Base-by-base conservation (phyloP, 2,329 filamentous ascomycete genomes). In the Talaromyces pinophilus region DNA sequence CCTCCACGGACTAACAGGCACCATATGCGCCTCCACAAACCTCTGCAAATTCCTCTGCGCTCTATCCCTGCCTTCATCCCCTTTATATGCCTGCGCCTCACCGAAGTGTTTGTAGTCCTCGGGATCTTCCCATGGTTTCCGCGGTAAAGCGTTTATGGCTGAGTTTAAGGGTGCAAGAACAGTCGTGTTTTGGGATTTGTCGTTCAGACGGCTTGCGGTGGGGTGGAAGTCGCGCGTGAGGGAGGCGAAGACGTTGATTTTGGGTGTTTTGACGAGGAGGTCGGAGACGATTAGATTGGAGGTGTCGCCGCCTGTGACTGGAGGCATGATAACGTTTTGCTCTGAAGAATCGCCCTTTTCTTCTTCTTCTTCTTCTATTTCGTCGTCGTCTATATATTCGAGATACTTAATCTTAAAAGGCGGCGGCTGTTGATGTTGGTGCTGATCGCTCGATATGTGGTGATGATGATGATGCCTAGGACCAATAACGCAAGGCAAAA, bases 81-180 rank as follows among this genome's bases (percentile, higher is more conserved):
- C 93, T 57, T 90, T 87, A 74, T 97, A 97, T 1, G 90, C 92
- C 38, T 88, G 80, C 1, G 72, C 71, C 44, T 85, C 83, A 0
- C 92, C 92, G 3, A 90, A 80, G 1, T 78, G 78, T 3, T 83
- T 80, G 76, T 95, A 94, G 70, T 97, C 93, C 62, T 84, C 79
- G 0, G 90, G 87, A 69, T 93, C 84, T 72, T 89, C 80, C 77
- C 79, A 80, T 0, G 93, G 93, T 77, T 97, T 98, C 62, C 90
- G 85, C 0, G 93, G 91, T 28, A 98, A 82, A 0, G 79, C 82
- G 70, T 91, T 90, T 73, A 99, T 87, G 2, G 89, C 92, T 19
- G 86, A 88, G 82, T 99, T 98, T 63, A 91, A 82, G 0, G 95
- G 95, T 5, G 93, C 94, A 2, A 98, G 87, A 28, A 98, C 88